phyloP scores from a whole-genome alignment of 805 yeast genomes.

The Saccharomycopsis fodiens region DNA sequence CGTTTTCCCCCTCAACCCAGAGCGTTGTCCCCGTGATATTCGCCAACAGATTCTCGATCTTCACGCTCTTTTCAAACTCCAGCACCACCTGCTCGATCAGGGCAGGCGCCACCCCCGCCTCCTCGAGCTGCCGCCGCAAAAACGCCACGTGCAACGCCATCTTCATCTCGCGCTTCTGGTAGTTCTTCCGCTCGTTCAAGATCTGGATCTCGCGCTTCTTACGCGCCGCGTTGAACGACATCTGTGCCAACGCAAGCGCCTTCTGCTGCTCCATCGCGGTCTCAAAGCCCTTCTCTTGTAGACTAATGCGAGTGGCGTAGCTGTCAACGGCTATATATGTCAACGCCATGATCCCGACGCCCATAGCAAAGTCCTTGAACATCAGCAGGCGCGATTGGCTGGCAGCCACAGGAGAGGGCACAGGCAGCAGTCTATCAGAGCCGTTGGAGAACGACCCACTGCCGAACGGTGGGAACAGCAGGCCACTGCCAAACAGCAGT shows the following conservation, averaged over 20 bases:
- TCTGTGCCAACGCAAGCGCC: conserved; percentile 33
- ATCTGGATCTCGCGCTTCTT: conserved; percentile 46
- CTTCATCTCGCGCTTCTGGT: conserved; percentile 43
- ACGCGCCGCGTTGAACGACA: conserved; percentile 41
- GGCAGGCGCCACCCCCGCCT: conserved; percentile 51
- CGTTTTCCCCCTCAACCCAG: conserved; percentile 51
- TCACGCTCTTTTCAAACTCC: conserved; percentile 53
- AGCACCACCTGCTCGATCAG: conserved; percentile 43
- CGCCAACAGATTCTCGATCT: conserved; percentile 46
- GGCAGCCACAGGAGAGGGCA: not conserved
- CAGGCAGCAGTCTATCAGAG: too few relatives aligned
- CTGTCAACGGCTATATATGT: conserved; percentile 46
- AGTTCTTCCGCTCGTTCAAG: conserved; percentile 43
- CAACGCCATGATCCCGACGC: conserved; percentile 36
- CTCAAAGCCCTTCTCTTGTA: conserved; percentile 29
- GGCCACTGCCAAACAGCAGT: too few relatives aligned
- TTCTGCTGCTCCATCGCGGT: conserved; percentile 29
- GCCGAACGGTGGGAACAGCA: too few relatives aligned
- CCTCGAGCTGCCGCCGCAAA: conserved; percentile 51
- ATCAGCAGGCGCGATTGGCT: not conserved
- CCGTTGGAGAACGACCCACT: too few relatives aligned
- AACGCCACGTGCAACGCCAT: conserved; percentile 64
- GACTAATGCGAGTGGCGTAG: conserved; percentile 33
- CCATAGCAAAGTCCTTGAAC: conserved; percentile 34
- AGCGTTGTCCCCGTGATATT: conserved; percentile 47